These are phyloP conservation scores for Biscogniauxia marginata DNA, from an alignment of 2,329 filamentous ascomycete species.

Conservation along the genomic window DNA sequence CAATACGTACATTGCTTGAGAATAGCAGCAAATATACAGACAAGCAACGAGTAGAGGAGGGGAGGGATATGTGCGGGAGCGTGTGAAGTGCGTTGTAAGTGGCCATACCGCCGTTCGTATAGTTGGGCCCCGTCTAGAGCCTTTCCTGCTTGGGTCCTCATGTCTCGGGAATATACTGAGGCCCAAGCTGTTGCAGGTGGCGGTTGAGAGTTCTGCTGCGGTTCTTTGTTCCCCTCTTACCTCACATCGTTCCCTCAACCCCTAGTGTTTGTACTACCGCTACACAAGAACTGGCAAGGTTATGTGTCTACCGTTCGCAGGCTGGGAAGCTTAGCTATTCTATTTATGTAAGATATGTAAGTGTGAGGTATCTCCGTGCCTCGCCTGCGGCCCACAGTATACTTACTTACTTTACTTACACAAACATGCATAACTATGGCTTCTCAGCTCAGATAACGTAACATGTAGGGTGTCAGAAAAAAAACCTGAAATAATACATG, in stretches of 20 bases:
- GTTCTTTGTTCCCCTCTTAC: conserved; percentile 23
- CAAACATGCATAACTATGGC: background rate
- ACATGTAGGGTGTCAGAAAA: background rate
- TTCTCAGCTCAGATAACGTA: background rate
- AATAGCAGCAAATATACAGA: background rate
- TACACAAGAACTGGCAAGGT: background rate
- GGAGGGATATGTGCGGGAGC: no score
- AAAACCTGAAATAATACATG: background rate
- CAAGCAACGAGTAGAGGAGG: no score
- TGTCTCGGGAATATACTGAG: conserved; percentile 44
- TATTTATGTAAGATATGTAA: background rate
- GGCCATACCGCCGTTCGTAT: no score
- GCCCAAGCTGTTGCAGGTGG: conserved; percentile 25
- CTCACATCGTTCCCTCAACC: conserved; percentile 8
- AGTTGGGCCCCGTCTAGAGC: no score
- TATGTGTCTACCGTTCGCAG: background rate
- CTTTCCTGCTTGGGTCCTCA: conserved; percentile 11
- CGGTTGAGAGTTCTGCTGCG: background rate
- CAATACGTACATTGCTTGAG: background rate
- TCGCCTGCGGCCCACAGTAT: background rate
- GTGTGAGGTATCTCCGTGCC: background rate
- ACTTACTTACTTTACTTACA: background rate
- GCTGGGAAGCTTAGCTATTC: background rate
- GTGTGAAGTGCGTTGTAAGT: no score
- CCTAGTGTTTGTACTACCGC: background rate